Evolutionary conservation across 2,329 filamentous ascomycete species (phyloP).

Genomic region (Ceratocystis ficicola): DNA sequence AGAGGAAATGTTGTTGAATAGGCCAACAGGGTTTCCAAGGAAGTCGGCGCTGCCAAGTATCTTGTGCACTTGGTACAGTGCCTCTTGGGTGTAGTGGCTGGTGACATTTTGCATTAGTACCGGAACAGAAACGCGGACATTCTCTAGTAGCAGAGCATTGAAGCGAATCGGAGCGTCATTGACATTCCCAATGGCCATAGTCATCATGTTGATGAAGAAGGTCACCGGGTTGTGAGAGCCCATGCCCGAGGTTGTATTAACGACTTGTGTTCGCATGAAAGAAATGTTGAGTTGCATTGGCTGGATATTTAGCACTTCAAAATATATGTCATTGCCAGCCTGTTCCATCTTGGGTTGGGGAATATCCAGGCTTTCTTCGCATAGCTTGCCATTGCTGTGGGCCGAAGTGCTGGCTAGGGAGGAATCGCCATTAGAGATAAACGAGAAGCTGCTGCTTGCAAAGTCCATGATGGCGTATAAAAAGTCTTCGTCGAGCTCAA

Average conservation of each 20-base stretch:
- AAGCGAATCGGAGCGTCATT: slow-evolving; percentile 92
- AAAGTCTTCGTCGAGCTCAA: slow-evolving; percentile 96
- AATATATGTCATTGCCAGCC: slow-evolving; percentile 88
- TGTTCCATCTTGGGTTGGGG: slow-evolving; percentile 81
- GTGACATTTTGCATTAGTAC: slow-evolving; percentile 76
- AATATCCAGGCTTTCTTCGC: slow-evolving; percentile 79
- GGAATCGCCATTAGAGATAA: slow-evolving; percentile 26
- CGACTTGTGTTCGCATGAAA: slow-evolving; percentile 88
- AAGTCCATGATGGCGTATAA: slow-evolving; percentile 94
- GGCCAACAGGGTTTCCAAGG: slow-evolving; percentile 87
- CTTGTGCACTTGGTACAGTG: slow-evolving; percentile 90
- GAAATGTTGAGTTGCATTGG: slow-evolving; percentile 97
- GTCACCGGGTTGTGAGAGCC: slow-evolving; percentile 87
- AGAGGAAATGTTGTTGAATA: slow-evolving; percentile 97
- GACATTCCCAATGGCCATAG: slow-evolving; percentile 98
- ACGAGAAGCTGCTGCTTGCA: slow-evolving; percentile 72
- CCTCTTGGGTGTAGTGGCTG: slow-evolving; percentile 94
- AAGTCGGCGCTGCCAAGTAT: slow-evolving; percentile 96
- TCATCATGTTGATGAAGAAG: slow-evolving; percentile 97
- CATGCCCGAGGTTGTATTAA: slow-evolving; percentile 91
- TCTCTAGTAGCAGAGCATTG: slow-evolving; percentile 89
- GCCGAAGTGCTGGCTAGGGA: neutral
- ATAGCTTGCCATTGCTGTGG: slow-evolving; percentile 58
- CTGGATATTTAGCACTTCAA: slow-evolving; percentile 91
- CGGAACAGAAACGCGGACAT: slow-evolving; percentile 77